These are phyloP conservation scores for Russula sp. DNA, from an alignment of 768 basidiomycete genomes.

Conservation along the genomic window DNA sequence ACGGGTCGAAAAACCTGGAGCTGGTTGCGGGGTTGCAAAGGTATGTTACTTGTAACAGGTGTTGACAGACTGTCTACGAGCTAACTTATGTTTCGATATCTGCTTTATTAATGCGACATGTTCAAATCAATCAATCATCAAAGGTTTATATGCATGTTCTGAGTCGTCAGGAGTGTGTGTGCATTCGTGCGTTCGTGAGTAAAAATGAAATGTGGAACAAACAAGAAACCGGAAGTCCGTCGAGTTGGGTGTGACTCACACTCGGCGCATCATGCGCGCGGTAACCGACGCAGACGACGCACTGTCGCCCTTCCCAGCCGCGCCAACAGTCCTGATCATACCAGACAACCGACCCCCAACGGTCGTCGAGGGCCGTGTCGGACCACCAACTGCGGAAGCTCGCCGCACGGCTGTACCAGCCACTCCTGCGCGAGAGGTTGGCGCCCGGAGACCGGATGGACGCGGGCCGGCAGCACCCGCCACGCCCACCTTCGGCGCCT, in stretches of 20 bases:
- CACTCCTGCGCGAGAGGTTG: neutral
- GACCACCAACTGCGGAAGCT: neutral
- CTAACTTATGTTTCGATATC: neutral
- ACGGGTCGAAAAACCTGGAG: too few species aligned
- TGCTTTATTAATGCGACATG: neutral
- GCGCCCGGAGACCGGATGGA: slow-evolving; percentile 7
- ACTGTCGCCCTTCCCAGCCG: neutral
- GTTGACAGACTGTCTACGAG: neutral
- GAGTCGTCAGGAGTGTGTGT: slow-evolving; percentile 10
- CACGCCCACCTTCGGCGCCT: neutral
- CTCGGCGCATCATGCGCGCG: slow-evolving; percentile 10
- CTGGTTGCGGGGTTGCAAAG: neutral
- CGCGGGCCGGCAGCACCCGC: neutral
- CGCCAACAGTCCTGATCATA: neutral
- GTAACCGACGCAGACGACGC: neutral
- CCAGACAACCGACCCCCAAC: neutral
- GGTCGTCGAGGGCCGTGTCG: neutral
- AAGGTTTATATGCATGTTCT: neutral
- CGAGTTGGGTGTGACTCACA: neutral
- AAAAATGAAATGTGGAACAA: neutral
- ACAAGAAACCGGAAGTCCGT: neutral
- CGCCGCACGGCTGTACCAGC: neutral
- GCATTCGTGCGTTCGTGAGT: slow-evolving; percentile 17
- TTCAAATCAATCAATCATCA: neutral
- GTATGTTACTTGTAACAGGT: neutral